Percentiles rank a stretch among this genome's conserved stretches.
phyloP scores from a whole-genome alignment of 2,329 filamentous ascomycete species.

The Fonsecaea nubica region DNA sequence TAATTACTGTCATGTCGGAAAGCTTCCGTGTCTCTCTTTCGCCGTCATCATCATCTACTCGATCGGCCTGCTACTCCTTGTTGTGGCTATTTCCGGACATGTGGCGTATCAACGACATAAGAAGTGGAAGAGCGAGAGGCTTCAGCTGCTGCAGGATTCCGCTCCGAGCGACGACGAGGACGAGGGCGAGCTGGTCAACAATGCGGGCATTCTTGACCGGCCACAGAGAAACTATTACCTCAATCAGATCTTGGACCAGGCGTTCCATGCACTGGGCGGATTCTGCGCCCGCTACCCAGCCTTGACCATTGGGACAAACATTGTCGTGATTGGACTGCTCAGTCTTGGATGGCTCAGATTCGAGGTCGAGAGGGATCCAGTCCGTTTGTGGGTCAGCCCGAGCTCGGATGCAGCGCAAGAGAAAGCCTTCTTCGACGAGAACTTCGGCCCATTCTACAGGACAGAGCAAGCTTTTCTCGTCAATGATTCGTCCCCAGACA shows the following conservation, averaged over 20 bases:
- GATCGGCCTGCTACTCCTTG: conserved; percentile 71
- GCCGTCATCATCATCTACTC: conserved; percentile 87
- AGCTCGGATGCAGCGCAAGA: conserved; percentile 88
- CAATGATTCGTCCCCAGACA: conserved; percentile 72
- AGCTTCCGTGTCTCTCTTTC: conserved; percentile 92
- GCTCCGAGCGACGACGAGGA: conserved; percentile 83
- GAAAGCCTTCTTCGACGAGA: conserved; percentile 89
- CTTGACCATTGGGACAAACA: conserved; percentile 77
- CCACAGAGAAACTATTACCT: conserved; percentile 80
- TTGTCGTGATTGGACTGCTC: conserved; percentile 77
- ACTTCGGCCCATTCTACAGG: conserved; percentile 95
- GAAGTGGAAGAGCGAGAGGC: conserved; percentile 76
- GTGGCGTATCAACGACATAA: conserved; percentile 76
- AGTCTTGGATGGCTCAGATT: conserved; percentile 90
- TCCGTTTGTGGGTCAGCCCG: conserved; percentile 94
- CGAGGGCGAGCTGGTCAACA: conserved; percentile 81
- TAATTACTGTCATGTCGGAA: conserved; percentile 79
- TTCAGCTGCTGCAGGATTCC: conserved; percentile 85
- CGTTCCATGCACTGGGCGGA: conserved; percentile 81
- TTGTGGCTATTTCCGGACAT: conserved; percentile 73
- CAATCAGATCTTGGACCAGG: conserved; percentile 79
- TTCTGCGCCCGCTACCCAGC: conserved; percentile 81
- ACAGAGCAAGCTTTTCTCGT: conserved; percentile 93
- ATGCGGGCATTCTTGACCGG: conserved; percentile 76
- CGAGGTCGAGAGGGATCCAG: conserved; percentile 86